Percentiles rank a stretch among this genome's conserved stretches.
These are phyloP conservation scores for Saccharomyces hybrid DNA, from an alignment of 1,139 yeast species.

Conservation along the genomic window DNA sequence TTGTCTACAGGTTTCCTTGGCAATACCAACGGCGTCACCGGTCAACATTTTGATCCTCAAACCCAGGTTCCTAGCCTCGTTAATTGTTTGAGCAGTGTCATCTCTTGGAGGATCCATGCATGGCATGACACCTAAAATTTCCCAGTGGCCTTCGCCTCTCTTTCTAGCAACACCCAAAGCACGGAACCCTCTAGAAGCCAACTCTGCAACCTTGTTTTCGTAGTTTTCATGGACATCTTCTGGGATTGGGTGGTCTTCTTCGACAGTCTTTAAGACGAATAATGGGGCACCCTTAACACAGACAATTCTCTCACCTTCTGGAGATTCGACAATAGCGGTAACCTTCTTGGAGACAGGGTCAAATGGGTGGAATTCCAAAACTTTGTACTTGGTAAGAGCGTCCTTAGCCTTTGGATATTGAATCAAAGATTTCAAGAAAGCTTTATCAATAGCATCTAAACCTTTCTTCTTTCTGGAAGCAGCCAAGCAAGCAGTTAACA, in stretches of 20 bases:
- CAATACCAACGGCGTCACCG: slow-evolving; percentile 99
- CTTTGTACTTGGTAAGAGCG: slow-evolving; percentile 92
- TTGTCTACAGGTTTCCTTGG: slow-evolving; percentile 97
- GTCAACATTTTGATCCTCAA: slow-evolving; percentile 95
- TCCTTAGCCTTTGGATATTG: slow-evolving; percentile 88
- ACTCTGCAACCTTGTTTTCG: slow-evolving; percentile 95
- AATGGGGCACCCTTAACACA: slow-evolving; percentile 98
- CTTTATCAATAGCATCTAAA: slow-evolving; percentile 95
- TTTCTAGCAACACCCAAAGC: slow-evolving; percentile 97
- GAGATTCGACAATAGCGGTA: slow-evolving; percentile 88
- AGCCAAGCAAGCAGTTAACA: slow-evolving; percentile 97
- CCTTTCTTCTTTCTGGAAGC: slow-evolving; percentile 99
- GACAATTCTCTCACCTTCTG: slow-evolving; percentile 91
- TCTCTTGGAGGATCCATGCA: slow-evolving; percentile 99
- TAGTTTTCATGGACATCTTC: slow-evolving; percentile 92
- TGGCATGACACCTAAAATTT: slow-evolving; percentile 95
- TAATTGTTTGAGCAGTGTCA: slow-evolving; percentile 92
- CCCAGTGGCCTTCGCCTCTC: slow-evolving; percentile 99
- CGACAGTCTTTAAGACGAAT: slow-evolving; percentile 89
- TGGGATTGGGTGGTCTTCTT: slow-evolving; percentile 93
- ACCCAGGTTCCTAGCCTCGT: slow-evolving; percentile 90
- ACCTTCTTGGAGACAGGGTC: slow-evolving; percentile 97
- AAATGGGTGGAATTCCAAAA: slow-evolving; percentile 91
- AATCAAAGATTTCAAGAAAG: slow-evolving; percentile 86
- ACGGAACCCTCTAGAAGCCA: slow-evolving; percentile 97